phyloP scores from a whole-genome alignment of 805 yeast species.

The Blastobotrys peoriensis region DNA sequence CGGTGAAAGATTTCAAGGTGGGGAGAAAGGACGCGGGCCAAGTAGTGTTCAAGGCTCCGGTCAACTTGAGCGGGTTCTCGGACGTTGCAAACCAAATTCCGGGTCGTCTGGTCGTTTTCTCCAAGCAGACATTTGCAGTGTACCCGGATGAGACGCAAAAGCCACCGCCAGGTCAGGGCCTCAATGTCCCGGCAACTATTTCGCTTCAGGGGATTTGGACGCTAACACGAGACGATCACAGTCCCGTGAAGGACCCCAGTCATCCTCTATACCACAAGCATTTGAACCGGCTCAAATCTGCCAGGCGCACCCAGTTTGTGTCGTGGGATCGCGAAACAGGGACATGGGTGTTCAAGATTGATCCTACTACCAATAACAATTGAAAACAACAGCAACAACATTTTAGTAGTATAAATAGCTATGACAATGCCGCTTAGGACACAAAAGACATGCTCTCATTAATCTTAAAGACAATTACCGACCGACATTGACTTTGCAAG shows the following conservation, averaged over 20 bases:
- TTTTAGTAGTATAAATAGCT: too few relatives aligned
- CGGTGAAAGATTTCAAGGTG: constrained; percentile 58
- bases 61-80: constrained; percentile 68
- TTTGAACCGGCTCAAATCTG: constrained; percentile 55
- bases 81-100: constrained; percentile 52
- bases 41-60: constrained; percentile 71
- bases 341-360: constrained; percentile 34
- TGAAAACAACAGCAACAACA: not conserved
- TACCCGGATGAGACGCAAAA: constrained; percentile 62
- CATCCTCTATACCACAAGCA: constrained; percentile 68
- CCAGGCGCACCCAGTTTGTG: constrained; percentile 57
- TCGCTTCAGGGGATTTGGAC: constrained; percentile 81
- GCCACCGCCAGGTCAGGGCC: constrained; percentile 74
- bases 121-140: constrained; percentile 52
- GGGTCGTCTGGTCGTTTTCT: constrained; percentile 59
- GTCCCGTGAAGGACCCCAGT: constrained; percentile 70
- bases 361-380: constrained; percentile 6
- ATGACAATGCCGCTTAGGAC: too few relatives aligned
- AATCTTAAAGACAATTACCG: too few relatives aligned
- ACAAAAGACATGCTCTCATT: too few relatives aligned
- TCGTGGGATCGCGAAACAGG: constrained; percentile 68
- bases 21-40: constrained; percentile 78
- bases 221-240: constrained; percentile 58
- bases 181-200: constrained; percentile 69
- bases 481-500: constrained; percentile 85